Evolutionary conservation across 1,284 basidiomycete genomes (phyloP).

Genomic region (Cystobasidium sp.): DNA sequence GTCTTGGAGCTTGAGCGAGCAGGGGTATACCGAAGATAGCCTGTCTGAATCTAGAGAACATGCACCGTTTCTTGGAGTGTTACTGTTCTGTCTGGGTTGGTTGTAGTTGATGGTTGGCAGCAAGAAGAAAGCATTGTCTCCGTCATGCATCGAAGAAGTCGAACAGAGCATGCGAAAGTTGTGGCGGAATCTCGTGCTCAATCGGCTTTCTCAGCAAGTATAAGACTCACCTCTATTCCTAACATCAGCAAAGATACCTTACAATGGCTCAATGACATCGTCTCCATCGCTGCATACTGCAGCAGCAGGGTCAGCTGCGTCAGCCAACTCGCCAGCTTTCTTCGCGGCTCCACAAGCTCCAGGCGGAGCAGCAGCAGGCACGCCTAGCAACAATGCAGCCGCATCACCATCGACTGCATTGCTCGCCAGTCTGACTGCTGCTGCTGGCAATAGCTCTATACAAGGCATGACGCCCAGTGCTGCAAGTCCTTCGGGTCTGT

Average conservation of each 20-base stretch:
- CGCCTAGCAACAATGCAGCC: conserved; percentile 5
- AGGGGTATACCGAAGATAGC: conserved; percentile 42
- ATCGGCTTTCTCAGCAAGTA: background rate
- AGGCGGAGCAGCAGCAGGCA: background rate
- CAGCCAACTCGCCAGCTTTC: conserved; percentile 18
- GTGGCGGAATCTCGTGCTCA: background rate
- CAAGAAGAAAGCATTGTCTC: conserved; percentile 1
- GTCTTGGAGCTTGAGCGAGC: conserved; percentile 31
- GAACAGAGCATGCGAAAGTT: background rate
- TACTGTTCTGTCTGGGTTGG: background rate
- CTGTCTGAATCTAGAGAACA: conserved; percentile 32
- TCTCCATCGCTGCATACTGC: conserved; percentile 12
- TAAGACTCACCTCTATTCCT: background rate
- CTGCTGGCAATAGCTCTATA: background rate
- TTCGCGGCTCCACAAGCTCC: background rate
- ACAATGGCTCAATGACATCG: conserved; percentile 15
- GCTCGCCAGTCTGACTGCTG: conserved; percentile 1
- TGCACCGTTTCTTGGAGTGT: background rate
- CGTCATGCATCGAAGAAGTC: background rate
- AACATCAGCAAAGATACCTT: background rate
- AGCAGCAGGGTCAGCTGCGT: background rate
- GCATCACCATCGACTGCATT: conserved; percentile 6
- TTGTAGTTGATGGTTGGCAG: background rate
- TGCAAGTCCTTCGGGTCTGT: background rate
- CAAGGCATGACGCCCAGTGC: conserved; percentile 13